Percentiles rank a stretch among this genome's conserved stretches.
Conservation (phyloP, 192 early-diverging fungal genomes). For the Backusella tarrabulga region DNA sequence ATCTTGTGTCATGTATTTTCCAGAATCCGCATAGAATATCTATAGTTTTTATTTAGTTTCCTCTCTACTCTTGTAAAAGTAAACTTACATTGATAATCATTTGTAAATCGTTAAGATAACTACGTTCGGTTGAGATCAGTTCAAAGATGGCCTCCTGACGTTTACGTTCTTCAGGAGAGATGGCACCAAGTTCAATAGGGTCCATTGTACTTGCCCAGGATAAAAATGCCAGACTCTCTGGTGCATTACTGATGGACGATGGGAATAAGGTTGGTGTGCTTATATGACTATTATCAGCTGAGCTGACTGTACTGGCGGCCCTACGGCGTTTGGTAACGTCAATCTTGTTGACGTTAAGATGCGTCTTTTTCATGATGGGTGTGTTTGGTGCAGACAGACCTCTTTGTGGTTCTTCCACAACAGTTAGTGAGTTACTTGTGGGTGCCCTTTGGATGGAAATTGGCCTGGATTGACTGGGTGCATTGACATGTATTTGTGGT, state of each 20-base stretch:
- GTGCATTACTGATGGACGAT: constrained; percentile 5
- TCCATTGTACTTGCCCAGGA: constrained; percentile 53
- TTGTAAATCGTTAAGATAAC: constrained; percentile 73
- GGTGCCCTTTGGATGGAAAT: not conserved
- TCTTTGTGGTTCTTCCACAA: not conserved
- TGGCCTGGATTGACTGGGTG: not conserved
- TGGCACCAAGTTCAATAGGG: constrained; percentile 36
- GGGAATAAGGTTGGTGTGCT: constrained; percentile 12
- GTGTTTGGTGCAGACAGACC: constrained; percentile 32
- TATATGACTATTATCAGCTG: not conserved
- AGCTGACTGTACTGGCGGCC: constrained; percentile 32
- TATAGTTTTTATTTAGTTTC: constrained; percentile 17
- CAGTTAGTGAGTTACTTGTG: not conserved
- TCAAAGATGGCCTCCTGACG: constrained; percentile 84
- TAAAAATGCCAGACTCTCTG: constrained; percentile 9
- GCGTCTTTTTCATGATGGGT: constrained; percentile 28
- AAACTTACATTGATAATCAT: constrained; percentile 62
- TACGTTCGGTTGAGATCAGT: constrained; percentile 73
- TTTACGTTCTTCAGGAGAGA: constrained; percentile 64
- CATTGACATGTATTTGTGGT: not conserved
- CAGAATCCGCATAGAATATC: constrained; percentile 63
- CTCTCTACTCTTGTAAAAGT: not conserved
- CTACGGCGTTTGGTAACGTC: constrained; percentile 21
- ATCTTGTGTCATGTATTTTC: constrained; percentile 47
- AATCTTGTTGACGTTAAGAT: constrained; percentile 1